Base-by-base conservation (phyloP, 768 basidiomycete species). In the Suillus alpinus region DNA sequence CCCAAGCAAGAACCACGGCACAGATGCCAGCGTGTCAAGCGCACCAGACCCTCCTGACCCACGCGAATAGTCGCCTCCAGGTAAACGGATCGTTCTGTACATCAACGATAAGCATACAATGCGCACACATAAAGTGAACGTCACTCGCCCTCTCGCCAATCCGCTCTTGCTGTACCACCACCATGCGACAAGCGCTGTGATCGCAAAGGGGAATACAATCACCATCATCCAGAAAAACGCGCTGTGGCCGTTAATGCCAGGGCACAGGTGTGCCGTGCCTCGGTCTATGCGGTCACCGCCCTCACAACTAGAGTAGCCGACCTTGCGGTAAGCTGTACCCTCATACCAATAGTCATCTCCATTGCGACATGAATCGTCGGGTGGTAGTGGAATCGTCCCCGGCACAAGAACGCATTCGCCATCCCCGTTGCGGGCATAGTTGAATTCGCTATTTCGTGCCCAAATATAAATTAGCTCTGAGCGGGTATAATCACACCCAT, bases 1-100 rank as follows among this genome's bases (percentile, higher is more conserved):
- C 23, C 95, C 95, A 46, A 97, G 67, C 55, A 96, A 70, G 80
- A 91, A 95, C 87, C 89, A 95, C 0, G 95, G 95, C 2, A 98
- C 83, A 10, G 91, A 93, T 1, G 92, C 93, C 44, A 97, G 69
- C 3, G 92, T 95, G 23, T 81, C 86, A 60, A 95, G 60, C 0
- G 79, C 61, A 16, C 83, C 81, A 0, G 86, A 81, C 5, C 82
- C 79, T 6, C 82, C 79, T 6, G 70, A 61, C 26, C 70, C 58
- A 14, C 43, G 16, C 12, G 76, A 62, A 34, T 76, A 68, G 4
- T 75, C 79, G 20, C 83, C 83, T 40, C 87, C 85, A 5, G 92
- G 91, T 4, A 94, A 77, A 12, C 92, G 89, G 59, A 94, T 94
- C 16, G 83, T 88, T 40, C 91, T 92, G 67, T 37, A 49, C 46